Conservation (phyloP, 495 filamentous ascomycete genomes). For the Acidiella bohemica region DNA sequence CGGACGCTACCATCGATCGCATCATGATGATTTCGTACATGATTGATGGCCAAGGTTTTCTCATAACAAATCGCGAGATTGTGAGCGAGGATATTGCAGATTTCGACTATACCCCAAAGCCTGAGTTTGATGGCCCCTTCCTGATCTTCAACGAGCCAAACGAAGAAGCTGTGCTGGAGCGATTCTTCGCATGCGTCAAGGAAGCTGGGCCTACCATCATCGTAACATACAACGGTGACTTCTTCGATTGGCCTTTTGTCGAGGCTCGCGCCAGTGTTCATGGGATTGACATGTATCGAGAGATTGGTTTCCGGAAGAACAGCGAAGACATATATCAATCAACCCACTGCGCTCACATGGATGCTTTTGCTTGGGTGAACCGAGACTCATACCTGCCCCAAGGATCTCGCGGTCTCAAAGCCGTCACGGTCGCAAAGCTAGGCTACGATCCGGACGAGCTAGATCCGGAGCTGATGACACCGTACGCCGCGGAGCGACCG, state of each 20-base stretch:
- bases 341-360: constrained; percentile 94
- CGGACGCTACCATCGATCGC: constrained; percentile 88
- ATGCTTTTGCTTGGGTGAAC: constrained; percentile 97
- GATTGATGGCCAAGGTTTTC: constrained; percentile 96
- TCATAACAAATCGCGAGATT: constrained; percentile 97
- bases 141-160: constrained; percentile 97
- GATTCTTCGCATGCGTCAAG: constrained; percentile 93
- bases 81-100: constrained; percentile 95
- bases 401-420: constrained; percentile 93
- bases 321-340: constrained; percentile 92
- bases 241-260: constrained; percentile 99
- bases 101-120: constrained; percentile 95
- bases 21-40: constrained; percentile 99
- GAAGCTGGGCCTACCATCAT: constrained; percentile 90
- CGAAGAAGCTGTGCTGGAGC: constrained; percentile 72
- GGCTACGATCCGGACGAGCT: constrained; percentile 98
- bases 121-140: constrained; percentile 88
- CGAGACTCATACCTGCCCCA: constrained; percentile 96
- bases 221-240: constrained; percentile 99
- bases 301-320: constrained; percentile 93
- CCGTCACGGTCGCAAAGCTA: constrained; percentile 91
- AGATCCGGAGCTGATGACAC: constrained; percentile 95
- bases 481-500: constrained; percentile 71
- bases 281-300: constrained; percentile 98
- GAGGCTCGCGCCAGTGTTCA: constrained; percentile 82